phyloP scores from a whole-genome alignment of 2,329 filamentous ascomycete species.

The Hypomyces rosellus region DNA sequence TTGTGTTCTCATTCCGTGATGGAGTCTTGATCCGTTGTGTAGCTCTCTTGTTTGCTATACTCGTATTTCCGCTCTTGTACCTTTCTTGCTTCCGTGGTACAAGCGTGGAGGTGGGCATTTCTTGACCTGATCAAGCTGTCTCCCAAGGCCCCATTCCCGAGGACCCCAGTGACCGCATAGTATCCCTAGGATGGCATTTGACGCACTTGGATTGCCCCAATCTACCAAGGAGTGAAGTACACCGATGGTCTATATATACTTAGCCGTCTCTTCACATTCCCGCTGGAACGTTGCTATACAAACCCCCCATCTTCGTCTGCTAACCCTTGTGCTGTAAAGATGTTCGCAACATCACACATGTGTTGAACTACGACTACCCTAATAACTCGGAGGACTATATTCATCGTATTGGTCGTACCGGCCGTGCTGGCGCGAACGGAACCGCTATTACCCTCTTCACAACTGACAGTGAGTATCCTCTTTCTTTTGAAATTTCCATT shows the following conservation, averaged over 20 bases:
- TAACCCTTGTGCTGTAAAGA: conserved; percentile 80
- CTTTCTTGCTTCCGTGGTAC: conserved; percentile 55
- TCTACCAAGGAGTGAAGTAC: conserved; percentile 50
- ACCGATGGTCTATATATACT: conserved; percentile 45
- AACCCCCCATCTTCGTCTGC: conserved; percentile 49
- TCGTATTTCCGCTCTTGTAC: conserved; percentile 71
- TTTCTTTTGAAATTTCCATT: background rate
- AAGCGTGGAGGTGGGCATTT: conserved; percentile 70
- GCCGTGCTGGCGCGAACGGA: conserved; percentile 87
- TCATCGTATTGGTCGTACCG: conserved; percentile 92
- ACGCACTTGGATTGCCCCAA: conserved; percentile 54
- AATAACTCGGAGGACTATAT: conserved; percentile 99
- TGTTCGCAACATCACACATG: conserved; percentile 99
- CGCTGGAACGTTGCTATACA: conserved; percentile 59
- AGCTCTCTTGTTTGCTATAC: conserved; percentile 53
- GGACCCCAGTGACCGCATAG: conserved; percentile 49
- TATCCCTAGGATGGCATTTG: conserved; percentile 42
- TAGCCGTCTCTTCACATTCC: conserved; percentile 40
- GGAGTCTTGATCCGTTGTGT: conserved; percentile 69
- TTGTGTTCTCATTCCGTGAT: conserved; percentile 67
- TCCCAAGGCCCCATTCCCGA: conserved; percentile 52
- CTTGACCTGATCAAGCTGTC: conserved; percentile 70
- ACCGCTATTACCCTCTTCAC: conserved; percentile 98
- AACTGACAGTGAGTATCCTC: conserved; percentile 82
- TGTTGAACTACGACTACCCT: conserved; percentile 99